Conservation (phyloP, 768 basidiomycete genomes). For the Amanita molliuscula region DNA sequence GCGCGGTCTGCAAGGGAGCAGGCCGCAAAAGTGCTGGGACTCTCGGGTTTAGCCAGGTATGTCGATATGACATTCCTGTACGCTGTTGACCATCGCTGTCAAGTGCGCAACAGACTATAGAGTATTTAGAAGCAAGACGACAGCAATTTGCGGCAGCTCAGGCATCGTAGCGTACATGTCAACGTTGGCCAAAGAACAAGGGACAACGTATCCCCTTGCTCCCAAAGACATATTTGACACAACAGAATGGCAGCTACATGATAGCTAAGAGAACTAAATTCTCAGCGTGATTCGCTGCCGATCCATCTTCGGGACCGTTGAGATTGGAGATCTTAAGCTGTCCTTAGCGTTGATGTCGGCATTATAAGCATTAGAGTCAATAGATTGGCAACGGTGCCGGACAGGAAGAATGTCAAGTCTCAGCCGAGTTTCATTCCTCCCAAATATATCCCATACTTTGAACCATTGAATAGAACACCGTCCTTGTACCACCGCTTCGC, state of each 20-base stretch:
- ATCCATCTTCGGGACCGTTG: neutral
- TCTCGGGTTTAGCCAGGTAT: constrained; percentile 16
- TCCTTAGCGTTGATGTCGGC: neutral
- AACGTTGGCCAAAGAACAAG: neutral
- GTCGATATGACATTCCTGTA: constrained; percentile 2
- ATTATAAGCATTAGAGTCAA: neutral
- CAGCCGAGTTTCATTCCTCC: neutral
- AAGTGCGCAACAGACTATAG: constrained; percentile 18
- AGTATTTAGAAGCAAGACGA: constrained; percentile 9
- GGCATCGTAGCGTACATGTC: neutral
- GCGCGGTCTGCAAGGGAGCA: constrained; percentile 15
- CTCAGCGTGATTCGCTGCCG: neutral
- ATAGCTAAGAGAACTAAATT: neutral
- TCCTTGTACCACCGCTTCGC: no score
- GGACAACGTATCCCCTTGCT: neutral
- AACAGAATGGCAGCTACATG: neutral
- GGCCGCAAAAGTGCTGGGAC: constrained; percentile 19
- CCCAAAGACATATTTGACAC: neutral
- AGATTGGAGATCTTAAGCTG: neutral
- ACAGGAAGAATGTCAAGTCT: neutral
- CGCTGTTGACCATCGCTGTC: neutral
- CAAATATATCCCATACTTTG: neutral
- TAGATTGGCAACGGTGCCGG: neutral
- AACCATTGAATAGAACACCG: neutral
- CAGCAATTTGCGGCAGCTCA: neutral